phyloP scores from a whole-genome alignment of 371 early-diverging fungal genomes.

The Syncephalastrum sp. region DNA sequence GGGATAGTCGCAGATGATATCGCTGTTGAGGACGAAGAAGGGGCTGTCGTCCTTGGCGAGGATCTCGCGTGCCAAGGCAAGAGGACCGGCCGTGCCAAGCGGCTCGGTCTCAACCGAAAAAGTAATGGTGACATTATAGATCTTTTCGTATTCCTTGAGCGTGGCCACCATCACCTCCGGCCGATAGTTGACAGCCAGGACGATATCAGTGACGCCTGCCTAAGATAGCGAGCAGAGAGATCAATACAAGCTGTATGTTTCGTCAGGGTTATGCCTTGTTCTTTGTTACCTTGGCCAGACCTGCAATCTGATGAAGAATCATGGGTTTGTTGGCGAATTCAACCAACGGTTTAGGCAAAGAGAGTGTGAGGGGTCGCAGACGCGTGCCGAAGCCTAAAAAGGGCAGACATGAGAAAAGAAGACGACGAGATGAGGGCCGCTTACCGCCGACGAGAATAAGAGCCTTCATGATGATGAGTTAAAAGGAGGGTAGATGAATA shows the following conservation, averaged over 20 bases:
- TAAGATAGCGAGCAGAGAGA: constrained; percentile 25
- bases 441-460: constrained; percentile 98
- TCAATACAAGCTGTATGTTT: neutral
- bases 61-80: constrained; percentile 91
- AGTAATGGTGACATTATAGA: constrained; percentile 90
- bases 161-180: constrained; percentile 94
- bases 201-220: constrained; percentile 97
- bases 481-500: constrained; percentile 5
- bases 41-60: constrained; percentile 88
- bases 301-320: constrained; percentile 99
- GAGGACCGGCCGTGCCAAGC: constrained; percentile 97
- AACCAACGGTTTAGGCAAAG: constrained; percentile 98
- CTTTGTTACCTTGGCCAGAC: constrained; percentile 80
- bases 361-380: constrained; percentile 97
- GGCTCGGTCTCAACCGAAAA: constrained; percentile 98
- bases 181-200: constrained; percentile 98
- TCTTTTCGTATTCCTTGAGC: constrained; percentile 82
- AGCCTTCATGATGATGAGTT: constrained; percentile 79
- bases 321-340: constrained; percentile 99
- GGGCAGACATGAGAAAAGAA: neutral
- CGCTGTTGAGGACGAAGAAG: constrained; percentile 99
- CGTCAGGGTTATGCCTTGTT: neutral
- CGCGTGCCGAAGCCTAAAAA: constrained; percentile 95
- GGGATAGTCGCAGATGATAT: constrained; percentile 98
- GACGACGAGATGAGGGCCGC: constrained; percentile 2